Percentiles rank a stretch among this genome's conserved stretches.
Evolutionary conservation across 148 eudicot genomes (phyloP).

Genomic region (Tetragonia tetragonoides): DNA sequence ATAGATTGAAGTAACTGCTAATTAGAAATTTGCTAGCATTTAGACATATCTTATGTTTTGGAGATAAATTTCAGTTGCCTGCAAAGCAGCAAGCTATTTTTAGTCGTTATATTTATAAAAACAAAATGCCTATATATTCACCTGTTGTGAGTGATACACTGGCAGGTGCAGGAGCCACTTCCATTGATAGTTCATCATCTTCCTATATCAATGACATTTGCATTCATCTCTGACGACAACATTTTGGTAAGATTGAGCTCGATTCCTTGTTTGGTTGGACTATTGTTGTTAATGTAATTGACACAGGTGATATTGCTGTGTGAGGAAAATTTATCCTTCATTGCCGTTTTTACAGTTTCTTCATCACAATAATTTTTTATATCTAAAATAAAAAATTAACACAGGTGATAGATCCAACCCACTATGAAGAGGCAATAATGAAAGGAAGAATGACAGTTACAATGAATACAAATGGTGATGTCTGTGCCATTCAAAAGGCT

Average conservation of each 20-base stretch:
- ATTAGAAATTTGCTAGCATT: background rate
- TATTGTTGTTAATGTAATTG: conserved; percentile 15
- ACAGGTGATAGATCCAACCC: conserved; percentile 84
- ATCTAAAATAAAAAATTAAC: background rate
- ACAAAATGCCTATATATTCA: background rate
- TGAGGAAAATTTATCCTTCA: no score
- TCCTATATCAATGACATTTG: conserved; percentile 90
- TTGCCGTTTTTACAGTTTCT: no score
- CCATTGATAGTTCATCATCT: conserved; percentile 85
- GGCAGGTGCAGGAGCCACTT: conserved; percentile 75
- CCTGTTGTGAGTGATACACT: conserved; percentile 10
- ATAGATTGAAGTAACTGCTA: background rate
- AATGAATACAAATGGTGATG: conserved; percentile 75
- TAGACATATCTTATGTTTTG: background rate
- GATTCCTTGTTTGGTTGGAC: conserved; percentile 1
- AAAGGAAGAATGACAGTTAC: conserved; percentile 78
- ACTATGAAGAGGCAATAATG: conserved; percentile 82
- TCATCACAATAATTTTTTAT: no score
- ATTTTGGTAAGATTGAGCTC: conserved; percentile 51
- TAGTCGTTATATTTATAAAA: background rate
- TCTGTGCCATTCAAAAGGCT: conserved; percentile 91
- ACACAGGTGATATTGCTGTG: conserved; percentile 45
- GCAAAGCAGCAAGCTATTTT: background rate
- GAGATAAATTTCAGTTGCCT: background rate
- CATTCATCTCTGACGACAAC: conserved; percentile 56